Conservation (phyloP, 1,284 basidiomycete genomes). For the Ceratobasidium sp. region DNA sequence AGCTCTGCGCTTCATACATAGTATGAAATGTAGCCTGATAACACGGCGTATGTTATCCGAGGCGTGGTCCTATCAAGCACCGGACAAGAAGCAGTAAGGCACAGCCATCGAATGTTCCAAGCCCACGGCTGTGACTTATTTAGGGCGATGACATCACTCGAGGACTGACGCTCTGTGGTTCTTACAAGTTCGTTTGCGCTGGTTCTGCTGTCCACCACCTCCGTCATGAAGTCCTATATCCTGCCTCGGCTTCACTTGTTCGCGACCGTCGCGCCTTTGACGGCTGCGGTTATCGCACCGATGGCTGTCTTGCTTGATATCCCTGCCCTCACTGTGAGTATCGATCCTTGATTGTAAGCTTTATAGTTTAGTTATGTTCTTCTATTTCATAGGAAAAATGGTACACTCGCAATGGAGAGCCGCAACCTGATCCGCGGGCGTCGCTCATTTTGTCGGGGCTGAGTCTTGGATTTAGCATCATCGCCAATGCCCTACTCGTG, state of each 20-base stretch:
- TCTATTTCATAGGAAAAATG: conserved; percentile 55
- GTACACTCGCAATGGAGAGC: conserved; percentile 54
- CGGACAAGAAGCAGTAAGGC: too few species aligned
- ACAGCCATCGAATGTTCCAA: too few species aligned
- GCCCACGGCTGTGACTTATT: not conserved
- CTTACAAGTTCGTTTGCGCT: not conserved
- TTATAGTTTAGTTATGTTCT: not conserved
- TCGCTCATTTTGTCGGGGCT: conserved; percentile 58
- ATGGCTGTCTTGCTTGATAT: conserved; percentile 60
- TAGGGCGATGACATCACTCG: conserved; percentile 17
- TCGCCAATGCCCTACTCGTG: conserved; percentile 60
- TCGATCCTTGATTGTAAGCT: not conserved
- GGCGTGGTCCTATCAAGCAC: too few species aligned
- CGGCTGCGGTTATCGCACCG: conserved; percentile 60
- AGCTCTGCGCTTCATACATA: too few species aligned
- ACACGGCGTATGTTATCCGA: too few species aligned
- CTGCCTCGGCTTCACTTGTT: conserved; percentile 18
- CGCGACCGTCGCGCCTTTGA: conserved; percentile 54
- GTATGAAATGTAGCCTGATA: too few species aligned
- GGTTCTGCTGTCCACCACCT: not conserved
- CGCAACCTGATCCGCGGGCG: conserved; percentile 54
- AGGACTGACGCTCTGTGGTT: not conserved
- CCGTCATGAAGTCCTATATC: conserved; percentile 3
- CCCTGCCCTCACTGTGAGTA: conserved; percentile 58
- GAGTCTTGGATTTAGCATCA: conserved; percentile 59